Evolutionary conservation across 768 basidiomycete species (phyloP).

Genomic region (Kondoa malvinella): DNA sequence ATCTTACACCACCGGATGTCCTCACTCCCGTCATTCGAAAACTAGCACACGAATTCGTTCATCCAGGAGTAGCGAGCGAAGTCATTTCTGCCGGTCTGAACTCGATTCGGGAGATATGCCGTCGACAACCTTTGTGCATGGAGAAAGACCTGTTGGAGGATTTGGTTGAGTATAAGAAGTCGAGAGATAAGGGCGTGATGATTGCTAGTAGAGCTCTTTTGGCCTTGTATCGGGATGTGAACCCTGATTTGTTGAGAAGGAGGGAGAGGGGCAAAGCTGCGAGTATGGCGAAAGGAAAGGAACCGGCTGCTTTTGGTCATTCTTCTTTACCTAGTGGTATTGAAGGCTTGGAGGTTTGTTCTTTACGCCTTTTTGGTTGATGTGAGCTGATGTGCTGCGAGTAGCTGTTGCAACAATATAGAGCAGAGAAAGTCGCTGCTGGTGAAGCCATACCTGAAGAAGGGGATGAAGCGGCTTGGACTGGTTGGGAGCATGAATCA

Average conservation of each 20-base stretch:
- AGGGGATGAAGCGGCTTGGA: conserved; percentile 62
- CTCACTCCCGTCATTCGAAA: conserved; percentile 77
- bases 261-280: conserved; percentile 87
- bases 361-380: neutral
- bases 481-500: conserved; percentile 41
- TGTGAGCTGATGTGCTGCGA: conserved; percentile 38
- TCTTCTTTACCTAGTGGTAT: conserved; percentile 61
- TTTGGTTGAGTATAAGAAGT: conserved; percentile 85
- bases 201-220: conserved; percentile 74
- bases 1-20: conserved; percentile 82
- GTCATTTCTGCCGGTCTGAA: conserved; percentile 95
- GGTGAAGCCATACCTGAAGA: conserved; percentile 39
- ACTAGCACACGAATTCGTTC: conserved; percentile 86
- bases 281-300: conserved; percentile 47
- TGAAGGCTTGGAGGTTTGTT: conserved; percentile 68
- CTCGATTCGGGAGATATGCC: conserved; percentile 81
- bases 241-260: conserved; percentile 76
- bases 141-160: conserved; percentile 84
- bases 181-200: conserved; percentile 78
- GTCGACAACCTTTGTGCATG: conserved; percentile 91
- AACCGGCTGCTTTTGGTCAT: conserved; percentile 70
- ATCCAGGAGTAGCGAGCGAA: conserved; percentile 88
- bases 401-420: conserved; percentile 58
- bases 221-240: conserved; percentile 85
- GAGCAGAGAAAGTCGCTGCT: conserved; percentile 42